phyloP scores from a whole-genome alignment of 2,329 filamentous ascomycete genomes.

The Alternaria arbusti region DNA sequence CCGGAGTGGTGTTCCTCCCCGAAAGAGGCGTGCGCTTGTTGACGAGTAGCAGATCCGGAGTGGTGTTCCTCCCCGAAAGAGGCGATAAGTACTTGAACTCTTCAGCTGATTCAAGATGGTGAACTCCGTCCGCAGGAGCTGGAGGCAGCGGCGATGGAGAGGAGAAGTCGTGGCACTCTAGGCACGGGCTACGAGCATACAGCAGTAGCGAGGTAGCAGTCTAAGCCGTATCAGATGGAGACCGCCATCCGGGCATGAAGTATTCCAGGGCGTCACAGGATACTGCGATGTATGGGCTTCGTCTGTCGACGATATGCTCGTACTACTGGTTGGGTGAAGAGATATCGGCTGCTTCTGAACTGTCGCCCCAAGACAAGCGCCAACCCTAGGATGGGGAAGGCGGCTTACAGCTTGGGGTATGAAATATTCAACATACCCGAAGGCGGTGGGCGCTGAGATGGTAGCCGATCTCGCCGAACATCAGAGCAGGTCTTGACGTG shows the following conservation, averaged over 20 bases:
- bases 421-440: not conserved
- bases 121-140: not conserved
- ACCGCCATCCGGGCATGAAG: not conserved
- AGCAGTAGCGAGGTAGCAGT: slow-evolving; percentile 3
- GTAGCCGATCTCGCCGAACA: not conserved
- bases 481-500: not conserved
- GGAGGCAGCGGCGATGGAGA: slow-evolving; percentile 6
- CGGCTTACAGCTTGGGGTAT: not conserved
- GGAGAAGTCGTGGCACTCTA: slow-evolving; percentile 9
- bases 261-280: not conserved
- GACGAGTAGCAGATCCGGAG: not conserved
- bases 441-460: not conserved
- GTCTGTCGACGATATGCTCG: not conserved
- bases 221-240: not conserved
- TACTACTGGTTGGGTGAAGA: not conserved
- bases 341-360: not conserved
- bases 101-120: not conserved
- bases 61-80: not conserved
- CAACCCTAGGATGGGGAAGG: not conserved
- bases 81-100: not conserved
- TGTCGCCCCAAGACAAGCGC: not conserved
- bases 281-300: not conserved
- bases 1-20: not conserved
- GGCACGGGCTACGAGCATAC: slow-evolving; percentile 6
- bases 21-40: not conserved